Base-by-base conservation (phyloP, 805 yeast genomes). In the Spathaspora sp. region DNA sequence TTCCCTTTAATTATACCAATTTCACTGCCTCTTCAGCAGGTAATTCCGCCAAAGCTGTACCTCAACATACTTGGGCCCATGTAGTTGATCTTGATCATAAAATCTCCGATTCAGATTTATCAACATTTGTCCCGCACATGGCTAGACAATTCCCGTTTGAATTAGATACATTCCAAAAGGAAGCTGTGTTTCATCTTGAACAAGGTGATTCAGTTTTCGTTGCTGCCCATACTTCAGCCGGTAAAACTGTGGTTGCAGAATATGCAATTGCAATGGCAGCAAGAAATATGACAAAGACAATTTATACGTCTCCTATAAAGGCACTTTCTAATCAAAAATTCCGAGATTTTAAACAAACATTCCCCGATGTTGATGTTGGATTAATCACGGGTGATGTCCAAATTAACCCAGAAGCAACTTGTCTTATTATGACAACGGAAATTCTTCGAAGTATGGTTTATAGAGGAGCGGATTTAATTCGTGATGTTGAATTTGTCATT, bases 141-240 rank as follows among this genome's bases (percentile, higher is more conserved):
- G 99, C 99, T 0, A 75, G 97, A 49, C 82, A 78, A 43, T 94
- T 96, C 94, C 97, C 99, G 0, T 94, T 94, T 62, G 93, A 91
- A 65, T 76, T 94, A 46, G 99, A 94, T 70, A 85, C 87, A 32
- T 94, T 94, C 70, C 99, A 94, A 66, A 91, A 94, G 63, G 98
- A 94, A 69, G 99, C 99, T 0, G 87, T 94, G 0, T 94, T 88
- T 63, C 98, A 92, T 68, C 75, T 94, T 54, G 99, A 94, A 63
- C 97, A 91, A 67, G 98, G 98, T 39, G 99, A 94, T 63, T 93
- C 98, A 7, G 99, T 94, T 3, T 94, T 94, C 69, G 97, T 94
- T 2, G 98, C 98, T 3, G 99, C 99, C 0, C 99, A 93, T 67
- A 93, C 99, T 0, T 93, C 98, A 2, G 99, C 99, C 0, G 99